Percentiles rank a stretch among this genome's conserved stretches.
Evolutionary conservation across 2,329 filamentous ascomycete genomes (phyloP).

Genomic region (Fusarium sp.): DNA sequence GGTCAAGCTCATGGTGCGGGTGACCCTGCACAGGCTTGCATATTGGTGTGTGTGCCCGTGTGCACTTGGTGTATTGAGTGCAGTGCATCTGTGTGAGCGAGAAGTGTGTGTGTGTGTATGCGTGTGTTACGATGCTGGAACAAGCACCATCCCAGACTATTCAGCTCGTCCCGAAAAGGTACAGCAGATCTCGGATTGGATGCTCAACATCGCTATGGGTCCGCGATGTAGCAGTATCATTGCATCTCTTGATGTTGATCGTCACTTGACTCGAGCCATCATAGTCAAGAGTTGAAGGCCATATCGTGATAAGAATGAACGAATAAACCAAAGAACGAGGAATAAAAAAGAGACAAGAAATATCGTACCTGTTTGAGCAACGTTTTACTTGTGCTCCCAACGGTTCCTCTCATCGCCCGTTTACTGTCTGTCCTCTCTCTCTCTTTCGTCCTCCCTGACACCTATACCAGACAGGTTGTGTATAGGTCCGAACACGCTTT

Average conservation of each 20-base stretch:
- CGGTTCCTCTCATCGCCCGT: constrained; percentile 18
- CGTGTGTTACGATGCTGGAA: constrained; percentile 1
- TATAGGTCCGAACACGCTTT: constrained; percentile 6
- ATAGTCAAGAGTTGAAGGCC: neutral
- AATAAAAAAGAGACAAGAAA: neutral
- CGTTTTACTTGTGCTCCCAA: constrained; percentile 22
- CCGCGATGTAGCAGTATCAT: neutral
- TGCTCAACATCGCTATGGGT: neutral
- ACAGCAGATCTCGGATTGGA: constrained; percentile 16
- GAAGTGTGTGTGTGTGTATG: neutral
- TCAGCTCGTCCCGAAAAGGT: constrained; percentile 12
- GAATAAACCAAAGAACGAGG: neutral
- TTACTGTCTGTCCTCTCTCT: neutral
- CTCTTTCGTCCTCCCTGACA: neutral
- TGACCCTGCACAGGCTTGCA: constrained; percentile 8
- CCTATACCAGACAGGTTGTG: constrained; percentile 1
- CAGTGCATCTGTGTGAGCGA: neutral
- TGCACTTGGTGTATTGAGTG: neutral
- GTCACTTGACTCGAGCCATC: neutral
- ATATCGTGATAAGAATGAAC: neutral
- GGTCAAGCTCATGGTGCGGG: constrained; percentile 2
- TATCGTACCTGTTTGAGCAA: constrained; percentile 28
- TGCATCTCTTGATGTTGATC: neutral
- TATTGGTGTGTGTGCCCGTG: neutral
- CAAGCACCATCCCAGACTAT: constrained; percentile 2